A percentile compares a stretch with the other conserved stretches of the same genome.
phyloP scores from a whole-genome alignment of 1,139 yeast species.

The Pichia sp. region DNA sequence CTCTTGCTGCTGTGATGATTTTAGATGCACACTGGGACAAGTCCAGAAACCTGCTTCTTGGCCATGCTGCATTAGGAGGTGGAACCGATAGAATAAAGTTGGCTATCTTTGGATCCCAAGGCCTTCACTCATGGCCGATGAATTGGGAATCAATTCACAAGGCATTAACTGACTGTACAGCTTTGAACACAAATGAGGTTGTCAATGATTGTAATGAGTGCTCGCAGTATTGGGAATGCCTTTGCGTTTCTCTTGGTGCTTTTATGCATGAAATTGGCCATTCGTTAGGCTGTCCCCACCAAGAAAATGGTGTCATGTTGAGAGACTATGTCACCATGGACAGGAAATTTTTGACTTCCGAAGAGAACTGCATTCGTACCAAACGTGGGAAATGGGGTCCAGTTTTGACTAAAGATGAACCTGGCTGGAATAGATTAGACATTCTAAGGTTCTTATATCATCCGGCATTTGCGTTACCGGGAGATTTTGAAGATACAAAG shows the following conservation, averaged over 20 bases:
- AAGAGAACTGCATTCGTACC: constrained; percentile 54
- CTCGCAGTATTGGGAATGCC: constrained; percentile 87
- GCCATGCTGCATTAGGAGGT: constrained; percentile 96
- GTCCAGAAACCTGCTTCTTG: constrained; percentile 52
- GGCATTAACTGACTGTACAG: constrained; percentile 67
- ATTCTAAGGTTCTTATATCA: constrained; percentile 72
- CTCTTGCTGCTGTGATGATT: constrained; percentile 80
- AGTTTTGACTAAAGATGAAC: constrained; percentile 59
- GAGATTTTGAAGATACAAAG: constrained; percentile 41
- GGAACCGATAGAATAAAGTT: constrained; percentile 64
- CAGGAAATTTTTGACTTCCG: constrained; percentile 76
- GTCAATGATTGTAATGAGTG: constrained; percentile 86
- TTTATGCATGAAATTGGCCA: constrained; percentile 96
- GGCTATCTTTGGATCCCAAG: constrained; percentile 94
- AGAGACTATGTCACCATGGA: constrained; percentile 80
- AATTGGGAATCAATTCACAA: constrained; percentile 66
- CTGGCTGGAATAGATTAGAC: constrained; percentile 86
- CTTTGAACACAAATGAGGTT: constrained; percentile 59
- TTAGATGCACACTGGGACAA: constrained; percentile 84
- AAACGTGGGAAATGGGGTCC: constrained; percentile 42
- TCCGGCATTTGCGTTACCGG: constrained; percentile 69
- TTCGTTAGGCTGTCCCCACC: constrained; percentile 86
- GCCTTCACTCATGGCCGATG: constrained; percentile 84
- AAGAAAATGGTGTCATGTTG: constrained; percentile 83
- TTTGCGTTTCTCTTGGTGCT: constrained; percentile 85